phyloP scores from a whole-genome alignment of 2,329 filamentous ascomycete genomes.

The Aspergillus texensis region DNA sequence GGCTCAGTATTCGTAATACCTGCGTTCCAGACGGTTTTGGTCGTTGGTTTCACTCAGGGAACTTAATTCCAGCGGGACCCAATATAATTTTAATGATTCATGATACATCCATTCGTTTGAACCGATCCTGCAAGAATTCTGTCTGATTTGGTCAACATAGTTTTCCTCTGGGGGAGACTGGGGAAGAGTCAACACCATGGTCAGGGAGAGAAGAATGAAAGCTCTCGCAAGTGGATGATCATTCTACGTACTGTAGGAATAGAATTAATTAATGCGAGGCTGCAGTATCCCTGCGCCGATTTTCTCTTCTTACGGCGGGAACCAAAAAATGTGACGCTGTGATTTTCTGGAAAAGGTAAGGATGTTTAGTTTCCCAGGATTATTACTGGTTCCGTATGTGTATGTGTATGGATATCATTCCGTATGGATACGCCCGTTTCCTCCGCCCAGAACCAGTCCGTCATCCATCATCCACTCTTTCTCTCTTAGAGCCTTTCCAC shows the following conservation, averaged over 20 bases:
- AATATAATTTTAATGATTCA: neutral
- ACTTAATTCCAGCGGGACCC: constrained; percentile 1
- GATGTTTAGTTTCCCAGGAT: constrained; percentile 1
- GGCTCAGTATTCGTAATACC: constrained; percentile 9
- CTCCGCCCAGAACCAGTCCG: constrained; percentile 6
- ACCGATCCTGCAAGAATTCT: neutral
- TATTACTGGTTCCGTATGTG: constrained; percentile 14
- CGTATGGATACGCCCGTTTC: constrained; percentile 11
- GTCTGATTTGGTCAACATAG: neutral
- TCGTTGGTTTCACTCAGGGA: neutral
- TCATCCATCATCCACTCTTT: constrained; percentile 13
- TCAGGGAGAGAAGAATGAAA: too few species aligned
- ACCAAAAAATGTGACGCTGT: constrained; percentile 15
- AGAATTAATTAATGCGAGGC: neutral
- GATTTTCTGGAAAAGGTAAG: neutral
- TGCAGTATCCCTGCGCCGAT: constrained; percentile 8
- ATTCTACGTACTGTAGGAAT: neutral
- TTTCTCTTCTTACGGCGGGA: constrained; percentile 24
- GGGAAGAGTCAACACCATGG: neutral
- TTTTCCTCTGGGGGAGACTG: neutral
- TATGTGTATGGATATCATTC: constrained; percentile 12
- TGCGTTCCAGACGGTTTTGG: neutral
- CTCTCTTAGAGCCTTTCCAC: neutral
- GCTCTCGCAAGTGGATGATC: neutral
- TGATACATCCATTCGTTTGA: neutral